Base-by-base conservation (phyloP, 371 early-diverging fungal genomes). In the Mucor irregularis region DNA sequence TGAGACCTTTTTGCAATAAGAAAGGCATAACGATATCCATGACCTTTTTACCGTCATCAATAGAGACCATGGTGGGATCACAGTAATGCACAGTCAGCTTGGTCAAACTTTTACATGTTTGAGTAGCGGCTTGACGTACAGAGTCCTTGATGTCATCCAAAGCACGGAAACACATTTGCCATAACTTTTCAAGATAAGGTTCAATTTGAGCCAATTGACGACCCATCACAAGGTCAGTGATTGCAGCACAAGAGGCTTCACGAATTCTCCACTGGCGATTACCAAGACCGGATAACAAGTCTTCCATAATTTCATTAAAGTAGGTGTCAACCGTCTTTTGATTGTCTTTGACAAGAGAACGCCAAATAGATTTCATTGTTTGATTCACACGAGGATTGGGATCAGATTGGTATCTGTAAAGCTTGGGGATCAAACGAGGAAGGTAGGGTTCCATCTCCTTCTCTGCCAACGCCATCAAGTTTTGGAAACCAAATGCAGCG, bases 121-220 rank as follows among this genome's bases (percentile, higher is more conserved):
- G 78, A 13, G 93, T 88, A 1, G 91, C 96, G 0, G 95, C 90
- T 35, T 80, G 71, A 4, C 96, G 81, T 4, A 97, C 97, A 39
- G 89, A 90, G 61, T 92, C 95, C 62, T 95, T 95, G 62, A 97
- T 93, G 53, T 97, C 97, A 62, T 97, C 97, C 48, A 97, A 62
- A 10, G 88, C 87, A 24, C 94, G 74, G 81, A 97, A 96, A 21
- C 85, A 81, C 91, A 93, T 92, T 25, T 71, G 79, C 97, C 97
- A 97, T 16, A 93, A 65, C 3, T 78, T 72, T 51, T 93, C 88
- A 35, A 94, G 56, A 49, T 90, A 87, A 0, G 88, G 85, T 53
- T 90, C 84, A 4, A 92, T 73, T 51, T 89, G 84, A 24, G 70
- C 78, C 14, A 89, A 65, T 30, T 83, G 78, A 8, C 88, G 77